Evolutionary conservation across 176 grass and related monocot genomes (phyloP).

Genomic region (Echinochloa phyllopogon): DNA sequence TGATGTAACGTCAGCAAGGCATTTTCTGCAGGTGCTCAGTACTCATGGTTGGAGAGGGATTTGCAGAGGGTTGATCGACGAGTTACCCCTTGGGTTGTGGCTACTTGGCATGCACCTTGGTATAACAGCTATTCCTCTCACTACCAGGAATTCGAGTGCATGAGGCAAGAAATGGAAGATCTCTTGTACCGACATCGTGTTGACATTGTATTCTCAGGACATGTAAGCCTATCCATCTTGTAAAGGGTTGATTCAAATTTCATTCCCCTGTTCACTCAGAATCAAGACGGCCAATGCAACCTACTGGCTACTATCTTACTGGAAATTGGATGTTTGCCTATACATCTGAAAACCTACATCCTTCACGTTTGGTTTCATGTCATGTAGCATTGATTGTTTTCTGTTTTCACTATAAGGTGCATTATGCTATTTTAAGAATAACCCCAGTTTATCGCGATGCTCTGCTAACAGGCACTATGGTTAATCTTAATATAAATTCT

Average conservation of each 20-base stretch:
- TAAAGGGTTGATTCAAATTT: background rate
- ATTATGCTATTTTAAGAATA: background rate
- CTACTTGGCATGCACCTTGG: slow-evolving; percentile 91
- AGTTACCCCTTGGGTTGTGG: slow-evolving; percentile 81
- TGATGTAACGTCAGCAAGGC: background rate
- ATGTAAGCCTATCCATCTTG: slow-evolving; percentile 52
- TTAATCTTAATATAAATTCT: background rate
- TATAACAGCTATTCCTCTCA: slow-evolving; percentile 95
- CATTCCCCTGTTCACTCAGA: background rate
- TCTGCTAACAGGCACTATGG: background rate
- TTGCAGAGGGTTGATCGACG: slow-evolving; percentile 59
- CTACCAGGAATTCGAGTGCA: slow-evolving; percentile 96
- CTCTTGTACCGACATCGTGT: slow-evolving; percentile 68
- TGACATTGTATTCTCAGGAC: slow-evolving; percentile 84
- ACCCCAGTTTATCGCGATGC: background rate
- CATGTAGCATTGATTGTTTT: background rate
- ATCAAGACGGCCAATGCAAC: background rate
- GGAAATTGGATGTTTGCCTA: background rate
- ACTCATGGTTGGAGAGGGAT: slow-evolving; percentile 78
- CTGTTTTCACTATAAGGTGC: background rate
- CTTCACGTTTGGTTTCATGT: background rate
- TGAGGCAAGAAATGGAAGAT: slow-evolving; percentile 88
- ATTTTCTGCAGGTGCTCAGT: slow-evolving; percentile 62
- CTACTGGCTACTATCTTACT: background rate
- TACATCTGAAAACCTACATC: background rate